Evolutionary conservation across 2,329 filamentous ascomycete species (phyloP).

Genomic region (Xylaria polymorpha): DNA sequence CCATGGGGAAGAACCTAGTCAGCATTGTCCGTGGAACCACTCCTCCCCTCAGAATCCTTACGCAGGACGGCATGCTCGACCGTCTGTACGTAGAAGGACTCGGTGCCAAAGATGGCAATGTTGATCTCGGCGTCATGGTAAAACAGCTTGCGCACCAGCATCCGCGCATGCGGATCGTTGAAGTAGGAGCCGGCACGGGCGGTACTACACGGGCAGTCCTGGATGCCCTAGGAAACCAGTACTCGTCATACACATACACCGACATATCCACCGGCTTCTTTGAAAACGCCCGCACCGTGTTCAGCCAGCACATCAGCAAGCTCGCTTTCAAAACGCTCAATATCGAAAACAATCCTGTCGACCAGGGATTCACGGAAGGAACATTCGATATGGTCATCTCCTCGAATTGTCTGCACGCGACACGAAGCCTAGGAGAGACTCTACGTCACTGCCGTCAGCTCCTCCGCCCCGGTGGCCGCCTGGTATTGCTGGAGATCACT

Average conservation of each 20-base stretch:
- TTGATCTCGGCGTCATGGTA: not conserved
- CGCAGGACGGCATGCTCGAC: constrained; percentile 30
- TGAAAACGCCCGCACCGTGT: not conserved
- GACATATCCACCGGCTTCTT: constrained; percentile 17
- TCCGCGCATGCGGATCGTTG: constrained; percentile 26
- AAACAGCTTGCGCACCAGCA: constrained; percentile 27
- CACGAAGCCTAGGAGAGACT: constrained; percentile 38
- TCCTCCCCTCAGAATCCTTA: not conserved
- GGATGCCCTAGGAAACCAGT: not conserved
- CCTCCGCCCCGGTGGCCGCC: constrained; percentile 52
- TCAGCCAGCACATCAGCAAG: not conserved
- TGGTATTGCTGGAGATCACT: constrained; percentile 41
- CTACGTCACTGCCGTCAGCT: constrained; percentile 39
- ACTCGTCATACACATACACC: constrained; percentile 7
- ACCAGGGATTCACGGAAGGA: constrained; percentile 49
- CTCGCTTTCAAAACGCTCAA: constrained; percentile 32
- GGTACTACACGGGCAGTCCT: not conserved
- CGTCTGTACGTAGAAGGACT: constrained; percentile 24
- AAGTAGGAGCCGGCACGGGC: constrained; percentile 12
- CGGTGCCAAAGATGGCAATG: constrained; percentile 1
- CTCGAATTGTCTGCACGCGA: constrained; percentile 47
- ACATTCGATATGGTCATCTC: constrained; percentile 52
- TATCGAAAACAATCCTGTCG: constrained; percentile 41
- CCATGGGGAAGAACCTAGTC: constrained; percentile 1
- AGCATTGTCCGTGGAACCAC: not conserved